These are phyloP conservation scores for Fusarium nygamai DNA, from an alignment of 2,329 filamentous ascomycete species.

Conservation along the genomic window DNA sequence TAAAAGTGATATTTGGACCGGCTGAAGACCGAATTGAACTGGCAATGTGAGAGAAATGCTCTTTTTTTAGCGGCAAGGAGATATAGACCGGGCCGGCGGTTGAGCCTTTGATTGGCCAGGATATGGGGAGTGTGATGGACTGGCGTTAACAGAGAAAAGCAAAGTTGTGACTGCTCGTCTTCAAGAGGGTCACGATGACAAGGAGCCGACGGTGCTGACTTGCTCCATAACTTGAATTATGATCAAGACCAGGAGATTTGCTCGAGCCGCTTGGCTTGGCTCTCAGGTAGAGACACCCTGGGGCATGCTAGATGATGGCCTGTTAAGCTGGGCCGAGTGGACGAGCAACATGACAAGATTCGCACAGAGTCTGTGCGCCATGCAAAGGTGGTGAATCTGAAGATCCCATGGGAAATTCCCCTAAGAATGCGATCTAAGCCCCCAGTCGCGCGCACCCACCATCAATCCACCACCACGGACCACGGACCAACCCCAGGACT, in stretches of 20 bases:
- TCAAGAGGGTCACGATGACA: conserved; percentile 21
- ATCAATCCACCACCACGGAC: conserved; percentile 28
- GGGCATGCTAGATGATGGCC: neutral
- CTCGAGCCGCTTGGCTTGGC: conserved; percentile 15
- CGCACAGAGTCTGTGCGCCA: conserved; percentile 20
- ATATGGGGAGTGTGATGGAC: conserved; percentile 5
- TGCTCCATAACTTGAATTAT: conserved; percentile 14
- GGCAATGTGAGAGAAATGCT: conserved; percentile 2
- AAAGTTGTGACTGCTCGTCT: conserved; percentile 39
- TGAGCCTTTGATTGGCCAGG: conserved; percentile 12
- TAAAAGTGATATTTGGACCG: neutral
- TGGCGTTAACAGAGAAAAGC: conserved; percentile 36
- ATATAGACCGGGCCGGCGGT: conserved; percentile 21
- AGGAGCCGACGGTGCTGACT: conserved; percentile 23
- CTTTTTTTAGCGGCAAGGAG: conserved; percentile 21
- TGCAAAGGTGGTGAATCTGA: conserved; percentile 20
- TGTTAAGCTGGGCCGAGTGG: neutral
- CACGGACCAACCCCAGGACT: conserved; percentile 29
- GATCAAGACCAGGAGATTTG: conserved; percentile 7
- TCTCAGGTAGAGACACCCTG: conserved; percentile 11
- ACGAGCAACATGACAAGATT: conserved; percentile 6
- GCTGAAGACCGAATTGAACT: conserved; percentile 8
- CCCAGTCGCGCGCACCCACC: conserved; percentile 21
- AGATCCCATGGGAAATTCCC: conserved; percentile 37
- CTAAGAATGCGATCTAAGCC: conserved; percentile 32